Evolutionary conservation across 805 yeast species (phyloP).

Genomic region (Ascoidea tarda): DNA sequence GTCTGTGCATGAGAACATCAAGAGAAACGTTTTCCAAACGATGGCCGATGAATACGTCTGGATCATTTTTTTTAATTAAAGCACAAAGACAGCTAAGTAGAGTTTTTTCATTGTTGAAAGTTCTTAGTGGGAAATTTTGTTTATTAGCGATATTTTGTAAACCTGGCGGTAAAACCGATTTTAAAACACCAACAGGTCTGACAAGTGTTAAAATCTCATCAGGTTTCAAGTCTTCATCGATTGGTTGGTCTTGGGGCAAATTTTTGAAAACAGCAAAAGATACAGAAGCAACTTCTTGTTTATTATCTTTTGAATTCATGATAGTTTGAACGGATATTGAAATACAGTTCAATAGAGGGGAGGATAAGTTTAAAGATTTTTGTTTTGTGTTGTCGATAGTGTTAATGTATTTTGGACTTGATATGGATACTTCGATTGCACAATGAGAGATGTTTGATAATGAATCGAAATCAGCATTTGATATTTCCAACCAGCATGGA

Average conservation of each 20-base stretch:
- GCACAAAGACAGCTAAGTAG: slow-evolving; percentile 66
- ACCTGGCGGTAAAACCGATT: slow-evolving; percentile 57
- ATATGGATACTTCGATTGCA: slow-evolving; percentile 54
- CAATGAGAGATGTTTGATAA: slow-evolving; percentile 65
- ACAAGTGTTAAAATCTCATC: slow-evolving; percentile 55
- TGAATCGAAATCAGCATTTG: slow-evolving; percentile 42
- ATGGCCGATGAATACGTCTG: slow-evolving; percentile 87
- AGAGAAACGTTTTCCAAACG: slow-evolving; percentile 64
- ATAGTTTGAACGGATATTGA: slow-evolving; percentile 71
- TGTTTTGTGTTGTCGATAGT: slow-evolving; percentile 30
- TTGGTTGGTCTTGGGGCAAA: slow-evolving; percentile 64
- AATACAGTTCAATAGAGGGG: slow-evolving; percentile 62
- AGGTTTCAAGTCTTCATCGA: slow-evolving; percentile 46
- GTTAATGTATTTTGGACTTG: slow-evolving; percentile 30
- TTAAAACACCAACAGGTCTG: slow-evolving; percentile 56
- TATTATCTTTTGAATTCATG: slow-evolving; percentile 58
- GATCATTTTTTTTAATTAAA: slow-evolving; percentile 56
- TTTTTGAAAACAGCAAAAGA: slow-evolving; percentile 59
- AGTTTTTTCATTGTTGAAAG: slow-evolving; percentile 61
- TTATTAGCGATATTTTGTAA: slow-evolving; percentile 46
- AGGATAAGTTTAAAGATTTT: slow-evolving; percentile 19
- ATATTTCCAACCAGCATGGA: slow-evolving; percentile 87
- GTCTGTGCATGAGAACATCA: slow-evolving; percentile 69
- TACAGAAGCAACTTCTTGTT: slow-evolving; percentile 80
- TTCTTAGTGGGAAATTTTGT: slow-evolving; percentile 34